Evolutionary conservation across 306 rosid species (phyloP), one percentile per base, ranked within the genome.

Genomic region (Vicia sativa): DNA sequence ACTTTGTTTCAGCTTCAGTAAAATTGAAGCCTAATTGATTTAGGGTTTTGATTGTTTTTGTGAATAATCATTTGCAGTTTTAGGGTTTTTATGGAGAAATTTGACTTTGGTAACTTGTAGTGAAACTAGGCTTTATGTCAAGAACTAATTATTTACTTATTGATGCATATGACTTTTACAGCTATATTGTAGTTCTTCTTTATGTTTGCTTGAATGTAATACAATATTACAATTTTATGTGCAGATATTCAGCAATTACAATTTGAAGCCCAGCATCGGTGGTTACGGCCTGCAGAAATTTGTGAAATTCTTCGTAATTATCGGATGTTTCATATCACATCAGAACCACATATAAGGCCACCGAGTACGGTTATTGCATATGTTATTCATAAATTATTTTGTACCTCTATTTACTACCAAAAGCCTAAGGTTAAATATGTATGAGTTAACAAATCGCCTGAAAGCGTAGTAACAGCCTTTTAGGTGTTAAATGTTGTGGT

Each of bases 211-310:
- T 31, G 77, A 57, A 53, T 62, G 6, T 72, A 52, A n/a, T 42
- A 2, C 25, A 11, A 68, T 73, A 11, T 54, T 14, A 31, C 14
- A 35, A 35, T 67, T 46, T 65, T 75, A 66, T 72, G 16, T 79
- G 87, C 91, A 91, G 97, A 91, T 79, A 52, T 91, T 63, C 75
- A 77, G 16, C 96, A 86, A 72, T 83, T 91, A 71, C 82, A 81
- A 63, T 15, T 31, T 62, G 97, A 91, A 84, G 97, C 97, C 35
- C 90, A 79, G 73, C 85, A 88, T 78, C 83, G 97, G 55, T 91
- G 97, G 97, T 77, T 91, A 74, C 82, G 97, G 6, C 97, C 97
- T 38, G 96, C 97, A 64, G 97, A 91, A 88, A 88, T 91, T 78
- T 88, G 96, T 91, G 97, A 88, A 85, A 91, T 91, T 79, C 92